Base-by-base conservation (phyloP, 345 rosid genomes). In the Hirschfeldia incana region DNA sequence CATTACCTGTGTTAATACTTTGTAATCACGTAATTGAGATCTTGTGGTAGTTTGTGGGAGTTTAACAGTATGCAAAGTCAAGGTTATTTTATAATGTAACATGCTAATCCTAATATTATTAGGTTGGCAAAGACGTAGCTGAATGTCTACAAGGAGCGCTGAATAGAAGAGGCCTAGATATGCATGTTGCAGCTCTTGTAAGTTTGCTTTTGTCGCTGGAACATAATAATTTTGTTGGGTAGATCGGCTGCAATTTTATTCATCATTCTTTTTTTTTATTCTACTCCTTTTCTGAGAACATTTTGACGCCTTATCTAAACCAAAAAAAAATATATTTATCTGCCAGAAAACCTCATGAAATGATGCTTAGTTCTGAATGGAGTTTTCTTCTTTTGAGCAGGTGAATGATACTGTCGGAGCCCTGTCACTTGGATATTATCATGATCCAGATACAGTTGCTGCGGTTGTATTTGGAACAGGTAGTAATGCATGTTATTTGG, bases 321-420 rank as follows among this genome's bases (percentile, higher is more conserved):
- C 21, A 15, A 3, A 1, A 6, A 1, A 6, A 6, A 21, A 46
- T 12, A 61, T 46, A 55, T 34, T 6, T 67, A 44, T 1, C 29
- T 72, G 27, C 11, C 10, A 55, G 21, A 57, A 55, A 13, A 15
- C 57, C 42, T 33, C 59, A 67, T 16, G n/a, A 76, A 33, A 36
- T 64, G 34, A 36, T 64, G 46, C 59, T n/a, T 55, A 27, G 26
- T 58, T 65, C 36, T 73, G 16, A 59, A 37, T 53, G 32, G 1
- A 28, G 32, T 58, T 37, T 37, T 70, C 32, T n/a, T 11, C 61
- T 1, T 65, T 44, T 74, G 76, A 36, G 32, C 90, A 94, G 98
- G 98, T 90, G 69, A 94, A 93, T 86, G 98, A 94, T 85, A 85
- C 98, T 28, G 98, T 90, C 55, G 98, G 98, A 83, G 88, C 97